These are phyloP conservation scores for Nicotiana sylvestris DNA, from an alignment of 257 asterid genomes.

Conservation along the genomic window DNA sequence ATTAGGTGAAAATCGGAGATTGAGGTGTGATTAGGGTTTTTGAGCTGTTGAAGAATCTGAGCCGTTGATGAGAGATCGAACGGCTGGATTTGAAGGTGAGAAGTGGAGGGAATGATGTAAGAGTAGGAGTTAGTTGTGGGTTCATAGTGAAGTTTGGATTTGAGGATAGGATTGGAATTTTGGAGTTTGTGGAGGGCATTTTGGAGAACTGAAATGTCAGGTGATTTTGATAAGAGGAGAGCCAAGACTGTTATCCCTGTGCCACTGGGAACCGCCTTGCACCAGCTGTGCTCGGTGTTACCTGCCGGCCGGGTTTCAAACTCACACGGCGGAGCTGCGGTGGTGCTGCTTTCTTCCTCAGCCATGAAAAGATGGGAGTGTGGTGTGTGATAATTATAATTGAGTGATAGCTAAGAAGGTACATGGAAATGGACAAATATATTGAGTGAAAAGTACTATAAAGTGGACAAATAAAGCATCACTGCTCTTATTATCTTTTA, in stretches of 20 bases:
- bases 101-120: conserved; percentile 41
- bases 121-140: conserved; percentile 41
- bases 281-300: conserved; percentile 87
- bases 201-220: conserved; percentile 39
- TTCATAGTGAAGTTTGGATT: conserved; percentile 54
- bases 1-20: conserved; percentile 50
- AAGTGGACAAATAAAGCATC: background rate
- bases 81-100: conserved; percentile 49
- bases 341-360: background rate
- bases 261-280: conserved; percentile 87
- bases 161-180: conserved; percentile 70
- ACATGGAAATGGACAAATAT: background rate
- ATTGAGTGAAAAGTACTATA: background rate
- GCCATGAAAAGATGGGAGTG: conserved; percentile 14
- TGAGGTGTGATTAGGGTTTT: conserved; percentile 9
- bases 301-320: conserved; percentile 50
- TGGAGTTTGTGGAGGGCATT: conserved; percentile 59
- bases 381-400: background rate
- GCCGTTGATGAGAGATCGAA: conserved; percentile 58
- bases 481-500: background rate
- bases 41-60: conserved; percentile 38
- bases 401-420: background rate
- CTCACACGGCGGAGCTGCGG: conserved; percentile 6
- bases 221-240: conserved; percentile 55
- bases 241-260: conserved; percentile 77